Base-by-base conservation (phyloP, 257 asterid genomes). In the Schizonepeta tenuifolia region DNA sequence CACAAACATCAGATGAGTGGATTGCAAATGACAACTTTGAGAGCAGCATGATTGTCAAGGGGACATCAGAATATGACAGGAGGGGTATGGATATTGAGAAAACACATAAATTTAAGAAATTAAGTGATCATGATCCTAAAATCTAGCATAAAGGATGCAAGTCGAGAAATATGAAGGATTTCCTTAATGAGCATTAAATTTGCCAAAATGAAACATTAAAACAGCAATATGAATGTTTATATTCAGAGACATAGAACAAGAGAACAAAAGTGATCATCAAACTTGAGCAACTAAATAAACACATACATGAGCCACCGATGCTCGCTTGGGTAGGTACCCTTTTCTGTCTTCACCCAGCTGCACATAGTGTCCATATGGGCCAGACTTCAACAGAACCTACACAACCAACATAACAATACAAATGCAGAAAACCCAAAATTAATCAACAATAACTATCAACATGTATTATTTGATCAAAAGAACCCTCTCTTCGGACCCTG, bases 281-380 rank as follows among this genome's bases (percentile, higher is more conserved):
- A 70, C 26, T 72, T 18, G 26, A 64, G 35, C 24, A 26, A 80
- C 64, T 28, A 66, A 73, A 72, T 15, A 58, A 47, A 75, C 50
- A 71, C 87, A 20, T 85, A 91, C 98, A 33, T 79, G 87, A 57
- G 89, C 55, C 11, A 84, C 78, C 0, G 96, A 89, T 50, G 91
- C 92, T 71, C 98, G 89, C 86, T 94, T 91, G 65, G 96, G 97
- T 49, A 73, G 43, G 72, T 81, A 83, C 54, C 98, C 96, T 73
- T 84, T 81, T 74, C 90, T 88, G 80, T 91, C 97, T 77, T 94
- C 97, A 77, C 99, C 99, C 62, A 91, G 89, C 86, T 94, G 99
- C 75, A 91, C 86, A 71, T 94, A 94, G 84, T 75, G 35, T 80
- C 97, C 97, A 78, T 84, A 94, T 11, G 97, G 97, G 59, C 99